Base-by-base conservation (phyloP, 306 rosid genomes). In the Dryas alaskensis region DNA sequence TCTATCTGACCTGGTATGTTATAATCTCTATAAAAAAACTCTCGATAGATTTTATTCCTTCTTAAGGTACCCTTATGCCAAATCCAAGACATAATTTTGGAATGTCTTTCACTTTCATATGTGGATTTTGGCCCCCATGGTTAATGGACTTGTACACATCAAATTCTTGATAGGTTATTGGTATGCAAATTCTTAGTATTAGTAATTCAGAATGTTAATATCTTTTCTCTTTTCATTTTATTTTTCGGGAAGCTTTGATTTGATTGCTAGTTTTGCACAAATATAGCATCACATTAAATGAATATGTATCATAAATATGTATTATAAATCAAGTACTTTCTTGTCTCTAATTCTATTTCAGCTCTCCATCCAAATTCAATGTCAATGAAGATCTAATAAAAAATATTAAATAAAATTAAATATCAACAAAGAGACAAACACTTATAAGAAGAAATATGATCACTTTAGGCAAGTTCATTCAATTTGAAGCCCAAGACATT, bases 1-100 rank as follows among this genome's bases (percentile, higher is more conserved):
- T 48, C 88, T 89, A 58, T 81, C 83, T 75, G 88, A 86, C 72
- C 80, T 89, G 94, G 94, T 89, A 73, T n/a, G 86, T 82, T 79
- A 68, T 80, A 25, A 67, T 78, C 80, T 76, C 65, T 70, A 57
- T 27, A 65, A 72, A 76, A 47, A 60, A 57, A 31, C 37, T 27
- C 37, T 37, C 9, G 8, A 16, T 73, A 49, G 65, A 69, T 74
- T 60, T 31, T 43, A 16, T 22, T 53, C 53, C 16, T 22, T 9
- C 46, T 60, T 60, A 31, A 54, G 37, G 51, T 73, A 72, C 68
- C 37, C 40, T 43, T 74, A 16, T 39, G 45, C 69, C 48, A 79
- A 51, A 64, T 40, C 52, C 45, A 51, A 62, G 60, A 50, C 67
- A 58, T 52, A 42, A 69, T 54, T 70, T 10, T 70, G 64, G 51